These are phyloP conservation scores for Phytophthora idaei DNA, from an alignment of 352 stramenopile species.

Conservation along the genomic window DNA sequence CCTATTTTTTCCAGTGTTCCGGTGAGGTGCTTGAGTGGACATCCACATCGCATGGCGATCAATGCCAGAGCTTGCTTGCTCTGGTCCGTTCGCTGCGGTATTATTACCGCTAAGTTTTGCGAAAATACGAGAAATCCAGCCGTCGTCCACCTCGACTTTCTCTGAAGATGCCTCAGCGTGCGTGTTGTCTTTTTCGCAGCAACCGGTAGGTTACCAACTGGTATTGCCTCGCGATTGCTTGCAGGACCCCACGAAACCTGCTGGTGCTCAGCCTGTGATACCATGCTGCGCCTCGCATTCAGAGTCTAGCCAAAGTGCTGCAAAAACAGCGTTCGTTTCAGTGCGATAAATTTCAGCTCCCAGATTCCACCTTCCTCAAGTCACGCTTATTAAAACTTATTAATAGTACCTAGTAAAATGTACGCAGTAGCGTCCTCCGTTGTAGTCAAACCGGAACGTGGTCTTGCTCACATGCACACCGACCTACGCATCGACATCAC, in stretches of 20 bases:
- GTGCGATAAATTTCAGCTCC: neutral
- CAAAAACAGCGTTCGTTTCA: too few species aligned
- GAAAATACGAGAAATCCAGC: constrained; percentile 13
- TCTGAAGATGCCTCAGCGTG: constrained; percentile 15
- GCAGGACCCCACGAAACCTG: constrained; percentile 8
- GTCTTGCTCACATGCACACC: too few species aligned
- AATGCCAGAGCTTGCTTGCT: neutral
- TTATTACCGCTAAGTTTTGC: constrained; percentile 16
- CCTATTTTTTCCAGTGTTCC: constrained; percentile 5
- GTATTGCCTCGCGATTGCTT: neutral
- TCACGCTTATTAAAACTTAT: too few species aligned
- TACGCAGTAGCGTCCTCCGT: too few species aligned
- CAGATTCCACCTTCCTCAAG: neutral
- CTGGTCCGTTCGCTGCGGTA: constrained; percentile 2
- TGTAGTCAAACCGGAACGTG: too few species aligned
- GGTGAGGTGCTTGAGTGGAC: neutral
- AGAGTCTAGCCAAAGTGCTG: neutral
- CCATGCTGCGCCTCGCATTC: constrained; percentile 19
- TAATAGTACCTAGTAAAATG: too few species aligned
- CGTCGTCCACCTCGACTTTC: constrained; percentile 6
- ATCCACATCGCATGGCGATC: constrained; percentile 8
- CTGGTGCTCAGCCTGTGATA: constrained; percentile 18
- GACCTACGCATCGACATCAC: too few species aligned
- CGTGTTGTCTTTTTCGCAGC: constrained; percentile 16
- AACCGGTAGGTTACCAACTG: constrained; percentile 22